Evolutionary conservation across 1,284 basidiomycete genomes (phyloP).

Genomic region (Boletellus deceptivus): DNA sequence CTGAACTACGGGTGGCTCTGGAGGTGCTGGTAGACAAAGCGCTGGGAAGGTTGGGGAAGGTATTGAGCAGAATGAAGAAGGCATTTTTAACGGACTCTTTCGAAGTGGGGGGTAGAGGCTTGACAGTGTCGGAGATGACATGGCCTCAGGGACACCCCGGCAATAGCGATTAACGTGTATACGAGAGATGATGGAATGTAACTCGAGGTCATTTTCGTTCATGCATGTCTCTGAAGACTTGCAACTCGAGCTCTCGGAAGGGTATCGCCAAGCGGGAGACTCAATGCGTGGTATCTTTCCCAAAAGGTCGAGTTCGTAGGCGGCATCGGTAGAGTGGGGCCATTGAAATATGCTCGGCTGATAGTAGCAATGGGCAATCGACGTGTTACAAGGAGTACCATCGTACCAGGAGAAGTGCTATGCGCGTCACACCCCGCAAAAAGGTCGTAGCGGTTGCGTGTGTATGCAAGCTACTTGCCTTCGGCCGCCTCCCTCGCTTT

Average conservation of each 20-base stretch:
- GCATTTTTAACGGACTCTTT: slow-evolving; percentile 72
- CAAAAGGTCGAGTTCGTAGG: slow-evolving; percentile 33
- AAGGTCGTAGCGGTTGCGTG: no score
- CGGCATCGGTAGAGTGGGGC: no score
- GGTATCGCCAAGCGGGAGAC: slow-evolving; percentile 49
- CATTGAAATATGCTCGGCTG: no score
- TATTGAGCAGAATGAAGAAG: not conserved
- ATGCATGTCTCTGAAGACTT: slow-evolving; percentile 75
- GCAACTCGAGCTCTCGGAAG: slow-evolving; percentile 74
- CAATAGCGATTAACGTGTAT: not conserved
- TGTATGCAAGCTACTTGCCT: slow-evolving; percentile 7
- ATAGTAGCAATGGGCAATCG: no score
- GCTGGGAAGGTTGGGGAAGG: slow-evolving; percentile 37
- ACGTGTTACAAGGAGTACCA: no score
- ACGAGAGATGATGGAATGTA: slow-evolving; percentile 8
- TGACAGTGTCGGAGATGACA: slow-evolving; percentile 88
- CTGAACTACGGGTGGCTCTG: slow-evolving; percentile 82
- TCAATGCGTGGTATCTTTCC: slow-evolving; percentile 46
- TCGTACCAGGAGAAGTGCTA: not conserved
- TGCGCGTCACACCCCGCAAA: not conserved
- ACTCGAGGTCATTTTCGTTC: slow-evolving; percentile 64
- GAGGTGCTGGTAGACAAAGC: slow-evolving; percentile 74
- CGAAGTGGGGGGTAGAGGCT: slow-evolving; percentile 77
- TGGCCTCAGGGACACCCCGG: slow-evolving; percentile 24
- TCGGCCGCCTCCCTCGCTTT: slow-evolving; percentile 53